These are phyloP conservation scores for Cajanus cajan DNA, from an alignment of 306 rosid genomes.

Conservation along the genomic window DNA sequence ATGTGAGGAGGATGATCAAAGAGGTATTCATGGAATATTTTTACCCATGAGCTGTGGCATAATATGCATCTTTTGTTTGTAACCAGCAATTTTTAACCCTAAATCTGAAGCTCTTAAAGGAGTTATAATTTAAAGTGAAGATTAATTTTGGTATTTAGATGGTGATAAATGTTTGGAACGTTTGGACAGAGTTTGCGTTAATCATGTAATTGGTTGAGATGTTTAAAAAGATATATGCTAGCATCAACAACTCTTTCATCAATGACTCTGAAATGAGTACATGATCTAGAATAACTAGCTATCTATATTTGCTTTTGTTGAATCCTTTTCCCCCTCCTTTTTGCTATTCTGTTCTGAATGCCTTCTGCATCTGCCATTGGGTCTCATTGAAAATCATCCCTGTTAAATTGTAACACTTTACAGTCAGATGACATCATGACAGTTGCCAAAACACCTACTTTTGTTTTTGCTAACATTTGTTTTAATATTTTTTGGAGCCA, in stretches of 20 bases:
- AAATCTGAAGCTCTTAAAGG: not conserved
- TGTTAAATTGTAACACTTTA: not conserved
- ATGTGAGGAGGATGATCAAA: conserved; percentile 49
- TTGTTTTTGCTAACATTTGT: not conserved
- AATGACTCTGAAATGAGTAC: conserved; percentile 5
- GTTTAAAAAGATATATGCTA: conserved; percentile 11
- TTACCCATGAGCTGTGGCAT: not conserved
- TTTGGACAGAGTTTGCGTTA: not conserved
- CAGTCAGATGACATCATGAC: not conserved
- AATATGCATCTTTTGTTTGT: conserved; percentile 11
- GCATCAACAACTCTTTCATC: conserved; percentile 1
- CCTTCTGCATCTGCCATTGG: conserved; percentile 16
- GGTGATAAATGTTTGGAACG: conserved; percentile 3
- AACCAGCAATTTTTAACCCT: conserved; percentile 2
- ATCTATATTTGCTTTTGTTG: conserved; percentile 19
- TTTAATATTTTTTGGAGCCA: conserved; percentile 5
- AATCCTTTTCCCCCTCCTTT: not conserved
- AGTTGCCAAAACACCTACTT: conserved; percentile 1
- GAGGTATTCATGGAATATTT: conserved; percentile 43
- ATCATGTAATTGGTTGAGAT: conserved; percentile 15
- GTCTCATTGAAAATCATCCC: conserved; percentile 11
- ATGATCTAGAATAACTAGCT: not conserved
- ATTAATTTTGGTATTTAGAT: conserved; percentile 15
- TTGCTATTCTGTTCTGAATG: conserved; percentile 1
- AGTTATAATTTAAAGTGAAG: not conserved